Evolutionary conservation across 2,329 filamentous ascomycete species (phyloP).

Genomic region (Neodidymelliopsis sp.): DNA sequence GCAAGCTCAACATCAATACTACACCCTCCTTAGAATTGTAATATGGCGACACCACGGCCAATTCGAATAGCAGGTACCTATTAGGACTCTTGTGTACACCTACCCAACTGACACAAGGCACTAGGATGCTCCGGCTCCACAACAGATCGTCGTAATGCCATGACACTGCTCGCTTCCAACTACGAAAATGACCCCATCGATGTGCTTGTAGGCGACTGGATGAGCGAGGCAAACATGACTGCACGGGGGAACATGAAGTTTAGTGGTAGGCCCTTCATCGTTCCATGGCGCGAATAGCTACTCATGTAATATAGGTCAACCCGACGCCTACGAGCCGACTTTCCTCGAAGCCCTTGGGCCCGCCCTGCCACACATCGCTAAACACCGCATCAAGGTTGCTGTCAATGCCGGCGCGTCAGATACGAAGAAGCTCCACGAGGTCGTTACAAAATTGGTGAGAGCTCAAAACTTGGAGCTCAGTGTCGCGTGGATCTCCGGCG

Average conservation of each 20-base stretch:
- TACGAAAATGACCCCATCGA: slow-evolving; percentile 40
- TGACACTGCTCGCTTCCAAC: slow-evolving; percentile 39
- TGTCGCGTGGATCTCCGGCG: slow-evolving; percentile 56
- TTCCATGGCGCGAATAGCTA: background rate
- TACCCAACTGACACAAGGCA: background rate
- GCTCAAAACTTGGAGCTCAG: slow-evolving; percentile 34
- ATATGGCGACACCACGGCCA: slow-evolving; percentile 27
- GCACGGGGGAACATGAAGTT: slow-evolving; percentile 32
- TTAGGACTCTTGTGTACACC: background rate
- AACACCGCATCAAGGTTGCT: slow-evolving; percentile 43
- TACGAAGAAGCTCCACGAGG: slow-evolving; percentile 36
- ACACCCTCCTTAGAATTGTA: slow-evolving; percentile 14
- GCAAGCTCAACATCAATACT: background rate
- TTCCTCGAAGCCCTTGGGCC: slow-evolving; percentile 60
- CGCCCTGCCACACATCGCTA: slow-evolving; percentile 45
- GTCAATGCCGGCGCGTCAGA: slow-evolving; percentile 46
- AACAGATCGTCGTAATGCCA: slow-evolving; percentile 43
- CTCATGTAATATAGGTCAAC: slow-evolving; percentile 23
- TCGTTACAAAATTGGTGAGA: slow-evolving; percentile 36
- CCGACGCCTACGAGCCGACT: slow-evolving; percentile 59
- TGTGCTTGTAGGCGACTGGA: slow-evolving; percentile 44
- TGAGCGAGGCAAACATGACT: slow-evolving; percentile 45
- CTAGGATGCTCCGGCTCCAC: slow-evolving; percentile 44
- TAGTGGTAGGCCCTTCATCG: slow-evolving; percentile 20
- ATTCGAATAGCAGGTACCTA: slow-evolving; percentile 33